phyloP scores from a whole-genome alignment of 345 rosid genomes.

The Durio zibethinus region DNA sequence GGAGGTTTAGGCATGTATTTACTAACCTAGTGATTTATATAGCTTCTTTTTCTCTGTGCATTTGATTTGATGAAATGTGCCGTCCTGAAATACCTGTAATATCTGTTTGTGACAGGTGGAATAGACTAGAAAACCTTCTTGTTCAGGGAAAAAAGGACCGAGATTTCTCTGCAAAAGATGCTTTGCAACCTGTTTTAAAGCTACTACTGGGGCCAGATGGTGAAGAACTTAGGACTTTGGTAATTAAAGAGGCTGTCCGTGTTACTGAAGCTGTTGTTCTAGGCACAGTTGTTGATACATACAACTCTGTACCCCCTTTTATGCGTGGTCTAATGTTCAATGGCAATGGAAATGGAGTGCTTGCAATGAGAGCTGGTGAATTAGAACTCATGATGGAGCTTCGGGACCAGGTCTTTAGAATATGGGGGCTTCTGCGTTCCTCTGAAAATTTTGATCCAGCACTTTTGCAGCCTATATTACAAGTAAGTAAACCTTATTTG shows the following conservation, averaged over 20 bases:
- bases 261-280: conserved; percentile 72
- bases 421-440: conserved; percentile 71
- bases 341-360: conserved; percentile 51
- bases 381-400: conserved; percentile 57
- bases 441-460: conserved; percentile 83
- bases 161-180: conserved; percentile 87
- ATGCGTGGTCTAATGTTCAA: conserved; percentile 46
- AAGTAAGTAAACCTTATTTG: conserved; percentile 40
- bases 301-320: conserved; percentile 58
- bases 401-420: conserved; percentile 68
- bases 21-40: background rate
- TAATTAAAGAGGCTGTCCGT: conserved; percentile 76
- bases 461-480: conserved; percentile 70
- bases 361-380: conserved; percentile 55
- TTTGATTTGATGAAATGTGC: background rate
- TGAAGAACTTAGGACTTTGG: conserved; percentile 71
- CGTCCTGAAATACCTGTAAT: conserved; percentile 6
- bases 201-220: conserved; percentile 70
- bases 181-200: conserved; percentile 82
- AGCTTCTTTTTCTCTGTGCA: background rate
- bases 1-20: conserved; percentile 66
- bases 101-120: conserved; percentile 59
- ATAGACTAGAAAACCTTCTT: conserved; percentile 89
- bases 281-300: conserved; percentile 58
- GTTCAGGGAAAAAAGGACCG: conserved; percentile 89